A percentile compares a stretch with the other conserved stretches of the same genome.
phyloP scores from a whole-genome alignment of 768 basidiomycete species.

The Boletus fagicola region DNA sequence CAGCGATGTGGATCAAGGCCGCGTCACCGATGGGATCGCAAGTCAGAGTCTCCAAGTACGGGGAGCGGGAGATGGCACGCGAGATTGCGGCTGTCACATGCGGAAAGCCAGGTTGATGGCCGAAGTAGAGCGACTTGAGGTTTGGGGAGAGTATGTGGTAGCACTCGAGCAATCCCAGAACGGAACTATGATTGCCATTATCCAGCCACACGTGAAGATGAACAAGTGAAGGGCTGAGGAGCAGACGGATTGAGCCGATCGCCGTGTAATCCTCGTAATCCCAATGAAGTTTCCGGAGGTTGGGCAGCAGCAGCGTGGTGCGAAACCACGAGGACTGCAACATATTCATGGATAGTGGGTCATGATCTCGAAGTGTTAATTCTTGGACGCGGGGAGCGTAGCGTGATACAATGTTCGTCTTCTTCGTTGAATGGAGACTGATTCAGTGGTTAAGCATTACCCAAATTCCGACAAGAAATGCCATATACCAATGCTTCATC shows the following conservation, averaged over 20 bases:
- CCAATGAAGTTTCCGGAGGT: constrained; percentile 6
- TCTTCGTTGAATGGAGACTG: constrained; percentile 6
- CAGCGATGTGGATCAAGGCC: not conserved
- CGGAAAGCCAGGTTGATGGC: not conserved
- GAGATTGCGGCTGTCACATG: not conserved
- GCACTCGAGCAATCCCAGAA: constrained; percentile 3
- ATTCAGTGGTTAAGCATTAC: not conserved
- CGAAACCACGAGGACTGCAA: constrained; percentile 2
- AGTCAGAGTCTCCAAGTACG: not conserved
- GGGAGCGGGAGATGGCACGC: constrained; percentile 2
- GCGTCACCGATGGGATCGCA: constrained; percentile 1
- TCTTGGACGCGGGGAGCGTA: constrained; percentile 11
- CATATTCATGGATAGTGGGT: not conserved
- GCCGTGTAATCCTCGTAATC: not conserved
- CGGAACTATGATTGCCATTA: not conserved
- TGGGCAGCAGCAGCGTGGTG: constrained; percentile 9
- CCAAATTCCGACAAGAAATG: not conserved
- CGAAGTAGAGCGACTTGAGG: constrained; percentile 4
- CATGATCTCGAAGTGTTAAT: not conserved
- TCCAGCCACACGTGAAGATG: constrained; percentile 2
- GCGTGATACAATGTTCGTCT: not conserved
- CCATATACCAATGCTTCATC: not conserved
- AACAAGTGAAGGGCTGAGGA: constrained; percentile 11
- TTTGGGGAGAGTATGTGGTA: constrained; percentile 6
- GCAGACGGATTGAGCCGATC: not conserved